Evolutionary conservation across 2,329 filamentous ascomycete genomes (phyloP).

Genomic region (Leptodontidium sp.): DNA sequence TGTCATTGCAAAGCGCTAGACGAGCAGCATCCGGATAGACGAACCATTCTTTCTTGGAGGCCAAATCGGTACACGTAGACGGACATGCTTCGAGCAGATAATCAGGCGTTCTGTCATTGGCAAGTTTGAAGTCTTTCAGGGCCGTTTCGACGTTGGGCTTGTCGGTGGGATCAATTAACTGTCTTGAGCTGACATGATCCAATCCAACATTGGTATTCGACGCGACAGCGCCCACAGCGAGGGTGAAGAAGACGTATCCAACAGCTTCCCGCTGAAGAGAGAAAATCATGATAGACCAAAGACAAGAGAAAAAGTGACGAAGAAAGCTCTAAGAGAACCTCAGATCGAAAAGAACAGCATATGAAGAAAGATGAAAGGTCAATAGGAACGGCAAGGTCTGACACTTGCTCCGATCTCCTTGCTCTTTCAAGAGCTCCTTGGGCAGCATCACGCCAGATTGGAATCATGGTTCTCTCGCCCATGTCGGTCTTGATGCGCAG

Average conservation of each 20-base stretch:
- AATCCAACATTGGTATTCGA: no score
- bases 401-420: neutral
- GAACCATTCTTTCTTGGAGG: constrained; percentile 9
- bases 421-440: neutral
- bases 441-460: neutral
- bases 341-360: neutral
- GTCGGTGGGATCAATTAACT: no score
- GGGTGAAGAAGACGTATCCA: neutral
- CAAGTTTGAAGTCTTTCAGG: neutral
- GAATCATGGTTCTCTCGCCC: neutral
- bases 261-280: neutral
- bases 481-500: neutral
- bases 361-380: neutral
- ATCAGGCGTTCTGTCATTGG: constrained; percentile 5
- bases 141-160: neutral
- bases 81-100: constrained; percentile 9
- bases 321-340: neutral
- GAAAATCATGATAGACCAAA: neutral
- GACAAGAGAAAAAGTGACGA: neutral
- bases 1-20: constrained; percentile 11
- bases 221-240: no score
- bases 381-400: neutral
- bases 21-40: constrained; percentile 12
- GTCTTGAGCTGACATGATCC: no score
- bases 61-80: neutral